phyloP scores from a whole-genome alignment of 2,329 filamentous ascomycete genomes.

The Alternaria sp. region DNA sequence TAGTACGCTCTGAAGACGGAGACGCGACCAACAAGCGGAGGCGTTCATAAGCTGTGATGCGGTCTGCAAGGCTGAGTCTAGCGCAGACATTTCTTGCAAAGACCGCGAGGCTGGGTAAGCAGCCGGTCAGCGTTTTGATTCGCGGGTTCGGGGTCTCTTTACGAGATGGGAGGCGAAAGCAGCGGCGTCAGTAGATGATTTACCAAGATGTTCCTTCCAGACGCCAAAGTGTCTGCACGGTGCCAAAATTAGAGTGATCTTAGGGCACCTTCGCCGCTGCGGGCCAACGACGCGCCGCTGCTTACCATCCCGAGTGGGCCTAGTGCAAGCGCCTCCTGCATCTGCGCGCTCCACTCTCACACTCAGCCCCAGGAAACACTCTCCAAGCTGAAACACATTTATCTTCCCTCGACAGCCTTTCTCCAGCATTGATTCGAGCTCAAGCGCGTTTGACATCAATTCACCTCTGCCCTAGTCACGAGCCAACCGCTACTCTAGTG shows the following conservation, averaged over 20 bases:
- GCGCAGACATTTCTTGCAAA: constrained; percentile 18
- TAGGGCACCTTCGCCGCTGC: constrained; percentile 17
- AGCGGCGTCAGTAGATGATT: background rate
- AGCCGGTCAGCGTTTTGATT: background rate
- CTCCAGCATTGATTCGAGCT: constrained; percentile 17
- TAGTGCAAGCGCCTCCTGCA: constrained; percentile 22
- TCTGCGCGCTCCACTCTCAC: constrained; percentile 12
- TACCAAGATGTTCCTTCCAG: constrained; percentile 2
- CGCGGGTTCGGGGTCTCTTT: background rate
- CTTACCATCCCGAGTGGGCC: constrained; percentile 14
- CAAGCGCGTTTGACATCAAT: constrained; percentile 15
- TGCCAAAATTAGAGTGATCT: constrained; percentile 31
- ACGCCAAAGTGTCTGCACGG: constrained; percentile 15
- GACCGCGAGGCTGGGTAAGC: constrained; percentile 18
- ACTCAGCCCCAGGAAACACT: constrained; percentile 28
- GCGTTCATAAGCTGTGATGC: constrained; percentile 29
- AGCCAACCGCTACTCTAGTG: constrained; percentile 13
- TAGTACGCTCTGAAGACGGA: constrained; percentile 7
- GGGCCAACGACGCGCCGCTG: constrained; percentile 17
- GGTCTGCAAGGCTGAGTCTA: constrained; percentile 29
- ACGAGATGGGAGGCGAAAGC: constrained; percentile 2
- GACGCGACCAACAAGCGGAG: constrained; percentile 24
- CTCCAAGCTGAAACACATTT: constrained; percentile 22
- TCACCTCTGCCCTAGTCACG: constrained; percentile 3
- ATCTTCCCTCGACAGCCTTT: constrained; percentile 22